phyloP scores from a whole-genome alignment of 2,329 filamentous ascomycete genomes.

The Hyphodiscus sp. region DNA sequence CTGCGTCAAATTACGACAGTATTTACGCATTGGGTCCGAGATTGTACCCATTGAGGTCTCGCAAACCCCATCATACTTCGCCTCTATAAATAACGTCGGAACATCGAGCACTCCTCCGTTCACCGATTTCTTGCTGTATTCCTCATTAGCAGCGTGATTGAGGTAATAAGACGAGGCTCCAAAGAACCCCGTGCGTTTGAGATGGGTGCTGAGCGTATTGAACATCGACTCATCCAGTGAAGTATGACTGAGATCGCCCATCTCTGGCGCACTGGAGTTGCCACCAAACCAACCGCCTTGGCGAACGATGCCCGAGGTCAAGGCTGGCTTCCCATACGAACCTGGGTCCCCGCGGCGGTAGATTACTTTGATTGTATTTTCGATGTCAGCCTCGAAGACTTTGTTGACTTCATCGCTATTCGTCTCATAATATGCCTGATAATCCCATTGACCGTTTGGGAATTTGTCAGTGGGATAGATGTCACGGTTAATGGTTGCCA shows the following conservation, averaged over 20 bases:
- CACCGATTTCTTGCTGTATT: background rate
- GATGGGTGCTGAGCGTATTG: background rate
- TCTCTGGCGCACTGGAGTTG: background rate
- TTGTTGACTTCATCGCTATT: background rate
- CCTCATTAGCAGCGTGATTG: conserved; percentile 1
- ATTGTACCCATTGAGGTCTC: background rate
- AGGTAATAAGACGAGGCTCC: conserved; percentile 1
- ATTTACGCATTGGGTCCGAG: background rate
- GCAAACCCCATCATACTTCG: background rate
- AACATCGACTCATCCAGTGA: background rate
- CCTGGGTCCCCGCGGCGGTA: background rate
- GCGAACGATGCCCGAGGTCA: background rate
- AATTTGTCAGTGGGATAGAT: conserved; percentile 4
- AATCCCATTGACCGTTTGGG: conserved; percentile 3
- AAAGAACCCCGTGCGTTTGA: conserved; percentile 1
- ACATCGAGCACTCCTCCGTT: background rate
- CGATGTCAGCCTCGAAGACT: background rate
- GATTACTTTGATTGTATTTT: background rate
- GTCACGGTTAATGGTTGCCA: background rate
- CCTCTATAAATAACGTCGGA: conserved; percentile 1
- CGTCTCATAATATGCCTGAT: background rate
- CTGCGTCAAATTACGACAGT: background rate
- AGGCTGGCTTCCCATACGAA: background rate
- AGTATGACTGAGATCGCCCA: background rate
- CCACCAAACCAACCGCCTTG: conserved; percentile 2